A percentile compares a stretch with the other conserved stretches of the same genome.
Conservation (phyloP, 768 basidiomycete genomes). For the Leucocoprinus sp. region DNA sequence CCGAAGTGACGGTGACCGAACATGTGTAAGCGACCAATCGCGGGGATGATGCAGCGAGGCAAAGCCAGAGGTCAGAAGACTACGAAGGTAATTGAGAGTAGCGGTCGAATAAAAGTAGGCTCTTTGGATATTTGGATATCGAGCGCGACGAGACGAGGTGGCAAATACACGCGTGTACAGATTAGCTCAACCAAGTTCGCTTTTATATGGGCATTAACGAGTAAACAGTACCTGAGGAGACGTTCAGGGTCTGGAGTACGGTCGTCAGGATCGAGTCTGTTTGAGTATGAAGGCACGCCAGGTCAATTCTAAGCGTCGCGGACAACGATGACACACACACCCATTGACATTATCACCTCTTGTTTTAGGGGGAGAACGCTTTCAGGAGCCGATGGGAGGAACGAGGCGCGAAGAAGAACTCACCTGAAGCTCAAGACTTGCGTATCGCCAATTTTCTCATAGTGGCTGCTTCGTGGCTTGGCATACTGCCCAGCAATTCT, state of each 20-base stretch:
- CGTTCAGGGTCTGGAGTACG: constrained; percentile 88
- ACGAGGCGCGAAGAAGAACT: constrained; percentile 16
- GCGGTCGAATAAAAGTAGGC: constrained; percentile 96
- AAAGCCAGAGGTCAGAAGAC: constrained; percentile 85
- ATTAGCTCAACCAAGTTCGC: constrained; percentile 1
- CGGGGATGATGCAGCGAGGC: constrained; percentile 87
- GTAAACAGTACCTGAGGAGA: constrained; percentile 53
- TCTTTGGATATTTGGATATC: constrained; percentile 27
- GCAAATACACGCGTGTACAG: neutral
- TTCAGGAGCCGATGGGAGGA: constrained; percentile 1
- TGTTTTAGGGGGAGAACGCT: constrained; percentile 6
- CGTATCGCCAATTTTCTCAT: constrained; percentile 66
- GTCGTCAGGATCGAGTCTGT: constrained; percentile 62
- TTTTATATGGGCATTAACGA: neutral
- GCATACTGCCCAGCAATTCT: constrained; percentile 97
- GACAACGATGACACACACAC: constrained; percentile 30
- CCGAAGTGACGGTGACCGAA: constrained; percentile 73
- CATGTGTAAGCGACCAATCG: constrained; percentile 89
- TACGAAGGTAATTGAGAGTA: constrained; percentile 88
- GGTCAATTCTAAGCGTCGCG: constrained; percentile 14
- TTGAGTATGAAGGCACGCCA: constrained; percentile 9
- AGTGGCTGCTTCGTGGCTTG: constrained; percentile 82
- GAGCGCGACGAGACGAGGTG: neutral
- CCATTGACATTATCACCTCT: constrained; percentile 98
- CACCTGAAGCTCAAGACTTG: constrained; percentile 86